A percentile compares a stretch with the other conserved stretches of the same genome.
Evolutionary conservation across 371 early-diverging fungal species (phyloP).

Genomic region (Circinella minor): DNA sequence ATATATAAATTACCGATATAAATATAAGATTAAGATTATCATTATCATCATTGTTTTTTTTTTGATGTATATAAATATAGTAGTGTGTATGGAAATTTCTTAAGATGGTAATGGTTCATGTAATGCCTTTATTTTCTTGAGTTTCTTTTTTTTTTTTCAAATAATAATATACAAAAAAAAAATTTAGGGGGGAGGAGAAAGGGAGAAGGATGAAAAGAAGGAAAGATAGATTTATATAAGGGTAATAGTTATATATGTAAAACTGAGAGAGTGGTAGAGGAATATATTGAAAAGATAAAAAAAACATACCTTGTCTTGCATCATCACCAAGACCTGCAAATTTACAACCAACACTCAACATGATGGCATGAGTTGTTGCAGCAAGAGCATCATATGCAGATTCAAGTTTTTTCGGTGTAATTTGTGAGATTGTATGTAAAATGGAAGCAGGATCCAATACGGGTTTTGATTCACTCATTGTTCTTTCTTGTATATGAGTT

Average conservation of each 20-base stretch:
- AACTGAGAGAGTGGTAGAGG: too few species aligned
- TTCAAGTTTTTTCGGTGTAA: slow-evolving; percentile 30
- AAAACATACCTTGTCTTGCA: slow-evolving; percentile 45
- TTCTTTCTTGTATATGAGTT: neutral
- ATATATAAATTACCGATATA: neutral
- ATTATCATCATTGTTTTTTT: too few species aligned
- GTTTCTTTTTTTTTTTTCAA: neutral
- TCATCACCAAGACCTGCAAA: slow-evolving; percentile 70
- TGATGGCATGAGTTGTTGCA: slow-evolving; percentile 60
- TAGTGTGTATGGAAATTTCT: too few species aligned
- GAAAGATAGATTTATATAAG: neutral
- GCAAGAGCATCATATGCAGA: slow-evolving; percentile 61
- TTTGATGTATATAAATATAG: too few species aligned
- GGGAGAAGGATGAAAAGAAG: neutral
- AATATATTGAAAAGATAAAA: neutral
- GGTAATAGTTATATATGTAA: neutral
- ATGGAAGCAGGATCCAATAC: slow-evolving; percentile 45
- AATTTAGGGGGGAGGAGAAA: neutral
- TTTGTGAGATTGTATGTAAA: slow-evolving; percentile 34
- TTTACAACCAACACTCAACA: slow-evolving; percentile 65
- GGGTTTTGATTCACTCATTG: slow-evolving; percentile 23
- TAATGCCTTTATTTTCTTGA: neutral
- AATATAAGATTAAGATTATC: too few species aligned
- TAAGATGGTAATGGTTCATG: too few species aligned
- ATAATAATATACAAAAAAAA: neutral